Conservation (phyloP, 2,329 filamentous ascomycete species). For the Simplicillium aogashimaense region DNA sequence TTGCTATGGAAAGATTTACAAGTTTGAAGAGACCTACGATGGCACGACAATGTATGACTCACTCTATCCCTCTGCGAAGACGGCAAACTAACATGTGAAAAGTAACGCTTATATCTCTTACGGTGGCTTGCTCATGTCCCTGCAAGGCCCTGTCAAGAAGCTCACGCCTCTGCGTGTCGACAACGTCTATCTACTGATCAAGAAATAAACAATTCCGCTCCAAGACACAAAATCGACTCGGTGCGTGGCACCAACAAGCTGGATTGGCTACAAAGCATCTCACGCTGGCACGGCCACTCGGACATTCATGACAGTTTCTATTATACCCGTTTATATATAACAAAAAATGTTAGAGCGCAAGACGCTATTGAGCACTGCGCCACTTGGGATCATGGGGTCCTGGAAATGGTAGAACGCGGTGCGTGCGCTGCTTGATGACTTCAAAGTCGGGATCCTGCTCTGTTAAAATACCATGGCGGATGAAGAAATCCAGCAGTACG, state of each 20-base stretch:
- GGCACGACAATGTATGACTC: constrained; percentile 66
- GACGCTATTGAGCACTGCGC: constrained; percentile 7
- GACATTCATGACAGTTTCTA: not conserved
- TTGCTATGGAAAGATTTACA: constrained; percentile 80
- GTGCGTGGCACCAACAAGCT: constrained; percentile 3
- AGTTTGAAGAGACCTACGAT: constrained; percentile 71
- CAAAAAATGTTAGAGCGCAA: not conserved
- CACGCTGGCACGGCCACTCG: no score
- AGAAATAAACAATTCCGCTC: constrained; percentile 52
- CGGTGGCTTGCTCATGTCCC: constrained; percentile 78
- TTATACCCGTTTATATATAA: not conserved
- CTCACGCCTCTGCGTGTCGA: constrained; percentile 86
- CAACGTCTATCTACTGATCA: constrained; percentile 84
- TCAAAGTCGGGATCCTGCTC: constrained; percentile 72
- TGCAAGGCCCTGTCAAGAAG: constrained; percentile 94
- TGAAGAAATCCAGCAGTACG: constrained; percentile 80
- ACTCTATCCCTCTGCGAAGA: constrained; percentile 6
- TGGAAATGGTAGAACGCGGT: constrained; percentile 73
- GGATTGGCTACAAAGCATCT: no score
- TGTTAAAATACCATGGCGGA: constrained; percentile 68
- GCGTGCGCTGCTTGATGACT: constrained; percentile 65
- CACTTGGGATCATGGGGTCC: constrained; percentile 44
- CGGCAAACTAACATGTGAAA: constrained; percentile 6
- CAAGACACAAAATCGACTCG: constrained; percentile 8
- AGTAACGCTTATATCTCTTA: constrained; percentile 95